A percentile compares a stretch with the other conserved stretches of the same genome.
These are phyloP conservation scores for Nigrospora sphaerica DNA, from an alignment of 2,329 filamentous ascomycete genomes.

Conservation along the genomic window DNA sequence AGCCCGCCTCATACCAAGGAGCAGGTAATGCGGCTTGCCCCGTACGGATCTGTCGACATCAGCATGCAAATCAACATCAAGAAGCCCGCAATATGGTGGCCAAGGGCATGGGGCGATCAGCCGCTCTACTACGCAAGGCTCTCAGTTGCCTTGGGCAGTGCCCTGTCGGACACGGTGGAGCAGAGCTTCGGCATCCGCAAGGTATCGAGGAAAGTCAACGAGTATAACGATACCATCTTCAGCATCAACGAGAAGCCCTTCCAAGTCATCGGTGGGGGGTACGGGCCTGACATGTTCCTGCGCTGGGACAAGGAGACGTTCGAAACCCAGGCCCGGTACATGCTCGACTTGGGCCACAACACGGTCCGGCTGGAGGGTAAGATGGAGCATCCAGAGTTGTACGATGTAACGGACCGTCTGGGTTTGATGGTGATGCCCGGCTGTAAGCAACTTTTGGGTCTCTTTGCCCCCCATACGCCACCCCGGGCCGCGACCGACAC, in stretches of 20 bases:
- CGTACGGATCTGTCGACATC: conserved; percentile 30
- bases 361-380: conserved; percentile 59
- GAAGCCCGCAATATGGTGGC: conserved; percentile 53
- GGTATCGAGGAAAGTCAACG: conserved; percentile 44
- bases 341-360: conserved; percentile 56
- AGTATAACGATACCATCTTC: conserved; percentile 47
- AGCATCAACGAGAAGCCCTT: conserved; percentile 49
- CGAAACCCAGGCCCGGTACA: conserved; percentile 39
- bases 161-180: conserved; percentile 23
- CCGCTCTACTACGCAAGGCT: conserved; percentile 37
- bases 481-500: too few relatives aligned
- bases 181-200: conserved; percentile 45
- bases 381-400: conserved; percentile 55
- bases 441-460: conserved; percentile 22
- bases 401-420: conserved; percentile 49
- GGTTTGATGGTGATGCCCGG: conserved; percentile 56
- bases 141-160: conserved; percentile 13
- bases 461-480: too few relatives aligned
- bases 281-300: conserved; percentile 54
- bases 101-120: conserved; percentile 50
- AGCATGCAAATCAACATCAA: conserved; percentile 27
- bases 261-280: conserved; percentile 54
- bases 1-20: conserved; percentile 17
- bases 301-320: conserved; percentile 46
- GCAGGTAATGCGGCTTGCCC: conserved; percentile 25